These are phyloP conservation scores for Potentilla sterilis DNA, from an alignment of 306 rosid genomes.

Conservation along the genomic window DNA sequence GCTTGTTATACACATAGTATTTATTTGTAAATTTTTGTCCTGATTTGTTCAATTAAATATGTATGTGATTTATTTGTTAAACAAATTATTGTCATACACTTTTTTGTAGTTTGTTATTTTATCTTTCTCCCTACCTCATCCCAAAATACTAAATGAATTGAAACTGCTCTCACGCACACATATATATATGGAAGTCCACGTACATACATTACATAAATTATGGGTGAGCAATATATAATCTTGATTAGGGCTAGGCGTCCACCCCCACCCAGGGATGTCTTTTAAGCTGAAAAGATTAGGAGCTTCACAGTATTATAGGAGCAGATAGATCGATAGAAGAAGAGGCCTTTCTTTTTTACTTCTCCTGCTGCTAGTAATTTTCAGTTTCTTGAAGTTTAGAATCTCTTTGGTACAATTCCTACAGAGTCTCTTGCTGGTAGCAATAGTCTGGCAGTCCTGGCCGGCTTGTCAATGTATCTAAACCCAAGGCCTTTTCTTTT, in stretches of 20 bases:
- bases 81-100: too few relatives aligned
- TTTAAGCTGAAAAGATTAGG: background rate
- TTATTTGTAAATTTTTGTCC: too few relatives aligned
- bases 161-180: background rate
- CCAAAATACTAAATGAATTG: background rate
- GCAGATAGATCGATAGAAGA: background rate
- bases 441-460: background rate
- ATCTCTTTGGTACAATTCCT: slow-evolving; percentile 6
- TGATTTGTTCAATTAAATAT: too few relatives aligned
- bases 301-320: background rate
- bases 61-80: too few relatives aligned
- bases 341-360: background rate
- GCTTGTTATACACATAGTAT: too few relatives aligned
- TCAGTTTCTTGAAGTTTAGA: background rate
- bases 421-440: background rate
- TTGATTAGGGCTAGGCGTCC: too few relatives aligned
- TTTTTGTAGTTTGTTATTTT: too few relatives aligned
- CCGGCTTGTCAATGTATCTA: background rate
- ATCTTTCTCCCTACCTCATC: slow-evolving; percentile 5
- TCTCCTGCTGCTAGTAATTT: background rate
- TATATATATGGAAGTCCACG: slow-evolving; percentile 4
- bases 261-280: background rate
- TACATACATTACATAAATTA: background rate
- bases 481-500: background rate
- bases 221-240: too few relatives aligned